Evolutionary conservation across 2,329 filamentous ascomycete genomes (phyloP), one percentile per base, ranked within the genome.

Genomic region (Botryotinia calthae): DNA sequence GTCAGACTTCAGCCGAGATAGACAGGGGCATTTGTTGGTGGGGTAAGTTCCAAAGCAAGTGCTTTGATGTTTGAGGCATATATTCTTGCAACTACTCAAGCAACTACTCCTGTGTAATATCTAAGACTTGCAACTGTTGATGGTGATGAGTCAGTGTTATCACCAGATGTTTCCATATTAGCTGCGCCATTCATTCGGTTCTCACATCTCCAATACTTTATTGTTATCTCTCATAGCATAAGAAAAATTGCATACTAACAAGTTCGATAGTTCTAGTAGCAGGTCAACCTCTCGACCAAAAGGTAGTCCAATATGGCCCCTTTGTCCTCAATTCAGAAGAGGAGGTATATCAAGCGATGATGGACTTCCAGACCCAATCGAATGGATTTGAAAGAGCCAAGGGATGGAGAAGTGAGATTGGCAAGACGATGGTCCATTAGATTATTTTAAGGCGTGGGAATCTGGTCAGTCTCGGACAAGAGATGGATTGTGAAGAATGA

Each of bases 341-440:
- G 70, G 89, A 92, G 76, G 91, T 95, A 6, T 90, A 92, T 78
- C 87, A 95, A 84, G 92, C 93, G 2, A 86, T 96, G 82, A 83
- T 88, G 78, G 93, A 96, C 81, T 96, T 89, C 79, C 91, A 93
- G 83, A 89, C 86, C 22, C 86, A 88, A 75, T 85, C 87, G 54
- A 95, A 95, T 81, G 93, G 93, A 7, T 96, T 96, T 77, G 93
- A 96, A 84, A 86, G 92, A 75, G 92, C 92, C 1, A 86, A 89
- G 76, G 88, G 89, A 44, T 97, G 94, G 94, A 84, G 90, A 82
- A 94, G 92, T 80, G 91, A 97, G 84, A 97, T 97, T 86, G 93
- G 93, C 54, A 94, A 94, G 86, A 74, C 71, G 9, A 78, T 77
- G 76, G 65, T 71, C 34, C 62, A 67, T 73, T 77, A 70, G 74